Conservation (phyloP, 768 basidiomycete species). For the Auricularia sp. region DNA sequence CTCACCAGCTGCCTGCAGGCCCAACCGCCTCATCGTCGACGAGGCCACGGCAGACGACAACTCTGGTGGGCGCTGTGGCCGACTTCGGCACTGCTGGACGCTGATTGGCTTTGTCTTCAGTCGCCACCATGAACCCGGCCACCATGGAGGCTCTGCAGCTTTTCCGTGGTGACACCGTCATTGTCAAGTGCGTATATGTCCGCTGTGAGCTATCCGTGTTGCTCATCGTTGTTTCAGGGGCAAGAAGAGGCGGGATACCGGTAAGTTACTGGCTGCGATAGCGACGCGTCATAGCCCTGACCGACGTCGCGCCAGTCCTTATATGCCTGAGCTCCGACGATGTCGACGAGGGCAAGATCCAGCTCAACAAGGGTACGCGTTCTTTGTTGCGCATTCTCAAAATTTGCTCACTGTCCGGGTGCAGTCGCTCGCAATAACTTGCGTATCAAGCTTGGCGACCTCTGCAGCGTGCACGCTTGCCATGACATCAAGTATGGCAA, state of each 20-base stretch:
- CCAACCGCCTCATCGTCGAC: constrained; percentile 95
- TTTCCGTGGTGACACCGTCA: constrained; percentile 96
- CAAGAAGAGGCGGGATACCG: constrained; percentile 92
- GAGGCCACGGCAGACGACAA: constrained; percentile 93
- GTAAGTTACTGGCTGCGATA: constrained; percentile 11
- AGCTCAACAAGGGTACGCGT: constrained; percentile 76
- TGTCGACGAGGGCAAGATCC: constrained; percentile 96
- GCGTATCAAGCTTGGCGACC: constrained; percentile 93
- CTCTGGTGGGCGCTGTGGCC: constrained; percentile 51
- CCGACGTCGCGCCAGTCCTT: constrained; percentile 43
- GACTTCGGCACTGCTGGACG: not conserved
- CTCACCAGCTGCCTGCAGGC: constrained; percentile 39
- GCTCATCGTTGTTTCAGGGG: constrained; percentile 41
- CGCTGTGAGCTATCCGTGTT: not conserved
- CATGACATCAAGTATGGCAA: constrained; percentile 99
- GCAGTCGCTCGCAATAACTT: constrained; percentile 96
- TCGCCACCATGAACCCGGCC: constrained; percentile 89
- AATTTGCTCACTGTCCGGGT: not conserved
- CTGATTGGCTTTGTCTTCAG: constrained; percentile 26
- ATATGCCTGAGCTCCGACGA: constrained; percentile 94
- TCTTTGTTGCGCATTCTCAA: not conserved
- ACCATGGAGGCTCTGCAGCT: constrained; percentile 92
- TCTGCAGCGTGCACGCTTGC: constrained; percentile 92
- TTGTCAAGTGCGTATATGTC: constrained; percentile 57
- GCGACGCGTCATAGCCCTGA: not conserved